Evolutionary conservation across 1,139 yeast species (phyloP), one percentile per base, ranked within the genome.

Genomic region (Maudiozyma humilis): DNA sequence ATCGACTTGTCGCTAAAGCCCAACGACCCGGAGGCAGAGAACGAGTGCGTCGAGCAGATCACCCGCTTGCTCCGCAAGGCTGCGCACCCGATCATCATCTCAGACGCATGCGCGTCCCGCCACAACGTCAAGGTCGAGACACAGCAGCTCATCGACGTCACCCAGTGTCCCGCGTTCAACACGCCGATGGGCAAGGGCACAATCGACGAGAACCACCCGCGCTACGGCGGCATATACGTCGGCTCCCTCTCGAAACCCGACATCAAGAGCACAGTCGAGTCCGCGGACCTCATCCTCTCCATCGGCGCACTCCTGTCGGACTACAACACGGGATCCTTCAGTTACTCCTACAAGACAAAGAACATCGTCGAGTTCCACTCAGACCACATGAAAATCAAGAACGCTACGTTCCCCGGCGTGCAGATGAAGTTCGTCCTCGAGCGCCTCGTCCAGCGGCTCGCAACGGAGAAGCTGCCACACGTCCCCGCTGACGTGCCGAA

Each of bases 101-200:
- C 84, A 37, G 95, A 85, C 67, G 94, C 95, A 32, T 84, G 95
- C 72, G 87, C 88, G 47, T 69, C 81, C 40, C 76, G 94, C 68
- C 93, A 85, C 64, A 71, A 72, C 52, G 82, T 79, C 55, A 73
- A 72, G 56, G 66, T 62, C 17, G 86, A 82, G 65, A 81, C 84
- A 45, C 69, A 66, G 48, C 64, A 70, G 51, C 72, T 85, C 59
- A 82, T 82, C 43, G 76, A 78, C 51, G 59, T 69, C 39, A 82
- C 94, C 36, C 80, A 82, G 61, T 84, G 79, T 76, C 93, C 94
- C 20, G 84, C 82, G 27, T 85, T 76, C 66, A 82, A 82, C 44
- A 85, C 95, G 36, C 95, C 95, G 51, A 83, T 85, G 93, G 95
- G 94, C 65, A 85, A 85, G 67, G 82, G 88, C 49, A 73, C 76